Conservation (phyloP, 202 grass and related monocot species). For the Hordeum pubiflorum region DNA sequence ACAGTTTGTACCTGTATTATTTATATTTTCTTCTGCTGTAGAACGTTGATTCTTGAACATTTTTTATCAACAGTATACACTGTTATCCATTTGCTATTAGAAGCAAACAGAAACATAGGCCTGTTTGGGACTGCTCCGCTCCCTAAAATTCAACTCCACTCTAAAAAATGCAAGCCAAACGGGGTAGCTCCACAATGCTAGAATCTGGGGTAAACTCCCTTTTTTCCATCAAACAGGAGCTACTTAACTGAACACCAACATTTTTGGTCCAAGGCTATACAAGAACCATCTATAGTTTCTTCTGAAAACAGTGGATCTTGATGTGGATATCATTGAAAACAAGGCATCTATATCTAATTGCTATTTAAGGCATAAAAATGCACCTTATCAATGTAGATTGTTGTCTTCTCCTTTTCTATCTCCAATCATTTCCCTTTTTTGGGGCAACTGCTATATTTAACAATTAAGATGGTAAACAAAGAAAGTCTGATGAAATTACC, state of each 20-base stretch:
- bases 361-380: background rate
- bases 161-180: too few relatives aligned
- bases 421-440: background rate
- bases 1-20: background rate
- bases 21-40: background rate
- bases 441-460: conserved; percentile 3
- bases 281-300: background rate
- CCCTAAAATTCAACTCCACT: too few relatives aligned
- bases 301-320: background rate
- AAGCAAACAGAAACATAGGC: background rate
- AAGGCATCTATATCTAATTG: background rate
- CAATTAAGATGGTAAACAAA: background rate
- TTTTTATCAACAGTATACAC: background rate
- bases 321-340: background rate
- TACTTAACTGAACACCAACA: background rate
- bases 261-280: background rate
- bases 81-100: background rate
- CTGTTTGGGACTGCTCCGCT: too few relatives aligned
- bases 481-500: background rate
- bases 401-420: background rate
- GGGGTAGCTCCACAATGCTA: too few relatives aligned
- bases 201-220: too few relatives aligned
- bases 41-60: conserved; percentile 9
- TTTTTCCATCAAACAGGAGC: background rate
- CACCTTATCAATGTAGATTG: background rate